Evolutionary conservation across 2,329 filamentous ascomycete species (phyloP).

Genomic region (Paraphoma chrysanthemicola): DNA sequence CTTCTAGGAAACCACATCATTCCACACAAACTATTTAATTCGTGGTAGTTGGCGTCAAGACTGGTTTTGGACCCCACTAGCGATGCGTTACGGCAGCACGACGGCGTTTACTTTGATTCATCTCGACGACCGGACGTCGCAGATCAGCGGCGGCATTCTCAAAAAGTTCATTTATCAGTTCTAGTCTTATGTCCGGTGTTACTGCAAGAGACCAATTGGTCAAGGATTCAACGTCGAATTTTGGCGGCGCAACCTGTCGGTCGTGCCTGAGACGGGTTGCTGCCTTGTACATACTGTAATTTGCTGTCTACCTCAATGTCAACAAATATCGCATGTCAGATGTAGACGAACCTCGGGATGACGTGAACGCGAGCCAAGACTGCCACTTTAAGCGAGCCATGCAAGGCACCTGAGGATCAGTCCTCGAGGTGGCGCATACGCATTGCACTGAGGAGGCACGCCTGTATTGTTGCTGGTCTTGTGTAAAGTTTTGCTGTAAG

Average conservation of each 20-base stretch:
- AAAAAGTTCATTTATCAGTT: slow-evolving; percentile 34
- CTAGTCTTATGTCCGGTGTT: not conserved
- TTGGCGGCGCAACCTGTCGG: slow-evolving; percentile 16
- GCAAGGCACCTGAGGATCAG: slow-evolving; percentile 6
- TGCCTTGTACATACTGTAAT: slow-evolving; percentile 33
- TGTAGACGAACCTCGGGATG: slow-evolving; percentile 20
- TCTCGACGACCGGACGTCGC: not conserved
- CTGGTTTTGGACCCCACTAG: slow-evolving; percentile 7
- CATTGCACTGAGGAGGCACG: not conserved
- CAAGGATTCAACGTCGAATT: slow-evolving; percentile 2
- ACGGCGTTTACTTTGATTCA: slow-evolving; percentile 29
- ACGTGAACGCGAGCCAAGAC: slow-evolving; percentile 20
- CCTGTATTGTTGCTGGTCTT: not conserved
- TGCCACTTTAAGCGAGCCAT: slow-evolving; percentile 13
- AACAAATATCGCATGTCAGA: slow-evolving; percentile 13
- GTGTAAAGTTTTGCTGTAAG: not conserved
- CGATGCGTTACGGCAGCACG: slow-evolving; percentile 26
- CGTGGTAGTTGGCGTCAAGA: slow-evolving; percentile 41
- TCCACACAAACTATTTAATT: slow-evolving; percentile 19
- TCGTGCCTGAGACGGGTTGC: slow-evolving; percentile 12
- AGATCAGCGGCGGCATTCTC: slow-evolving; percentile 19
- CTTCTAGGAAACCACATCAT: slow-evolving; percentile 1
- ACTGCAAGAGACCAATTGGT: not conserved
- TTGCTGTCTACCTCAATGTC: slow-evolving; percentile 15
- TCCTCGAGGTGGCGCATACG: not conserved